Percentiles rank a stretch among this genome's conserved stretches.
These are phyloP conservation scores for Triticum turgidum DNA, from an alignment of 176 grass and related monocot genomes.

Conservation along the genomic window DNA sequence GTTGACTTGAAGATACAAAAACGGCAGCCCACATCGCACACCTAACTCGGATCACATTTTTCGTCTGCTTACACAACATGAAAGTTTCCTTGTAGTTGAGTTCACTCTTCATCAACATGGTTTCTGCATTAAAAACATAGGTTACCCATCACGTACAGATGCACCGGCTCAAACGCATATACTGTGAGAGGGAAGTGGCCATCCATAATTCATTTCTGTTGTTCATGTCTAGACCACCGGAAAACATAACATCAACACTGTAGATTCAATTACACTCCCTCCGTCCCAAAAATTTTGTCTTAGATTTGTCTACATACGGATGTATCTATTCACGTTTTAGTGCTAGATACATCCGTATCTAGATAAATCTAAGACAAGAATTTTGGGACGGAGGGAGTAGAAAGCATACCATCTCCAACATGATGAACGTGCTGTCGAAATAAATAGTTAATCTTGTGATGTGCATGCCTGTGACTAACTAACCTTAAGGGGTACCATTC, in stretches of 20 bases:
- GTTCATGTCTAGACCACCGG: not conserved
- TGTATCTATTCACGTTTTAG: too few relatives aligned
- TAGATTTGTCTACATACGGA: too few relatives aligned
- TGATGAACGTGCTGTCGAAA: not conserved
- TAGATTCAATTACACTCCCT: not conserved
- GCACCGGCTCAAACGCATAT: not conserved
- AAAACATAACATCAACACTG: not conserved
- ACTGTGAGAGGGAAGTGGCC: not conserved
- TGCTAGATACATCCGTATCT: too few relatives aligned
- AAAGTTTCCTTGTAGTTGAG: not conserved
- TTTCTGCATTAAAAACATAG: not conserved
- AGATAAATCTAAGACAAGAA: too few relatives aligned
- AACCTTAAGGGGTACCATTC: constrained; percentile 1
- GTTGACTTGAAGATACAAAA: not conserved
- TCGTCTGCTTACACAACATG: not conserved
- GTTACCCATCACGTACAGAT: not conserved
- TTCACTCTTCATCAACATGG: constrained; percentile 16
- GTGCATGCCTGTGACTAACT: not conserved
- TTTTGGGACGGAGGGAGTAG: not conserved
- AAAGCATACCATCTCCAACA: constrained; percentile 9
- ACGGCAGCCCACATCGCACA: not conserved
- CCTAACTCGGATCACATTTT: not conserved
- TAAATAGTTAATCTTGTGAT: not conserved
- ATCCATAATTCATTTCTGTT: constrained; percentile 5
- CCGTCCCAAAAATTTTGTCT: too few relatives aligned